phyloP scores from a whole-genome alignment of 176 grass and related monocot species.

The Triticum turgidum region DNA sequence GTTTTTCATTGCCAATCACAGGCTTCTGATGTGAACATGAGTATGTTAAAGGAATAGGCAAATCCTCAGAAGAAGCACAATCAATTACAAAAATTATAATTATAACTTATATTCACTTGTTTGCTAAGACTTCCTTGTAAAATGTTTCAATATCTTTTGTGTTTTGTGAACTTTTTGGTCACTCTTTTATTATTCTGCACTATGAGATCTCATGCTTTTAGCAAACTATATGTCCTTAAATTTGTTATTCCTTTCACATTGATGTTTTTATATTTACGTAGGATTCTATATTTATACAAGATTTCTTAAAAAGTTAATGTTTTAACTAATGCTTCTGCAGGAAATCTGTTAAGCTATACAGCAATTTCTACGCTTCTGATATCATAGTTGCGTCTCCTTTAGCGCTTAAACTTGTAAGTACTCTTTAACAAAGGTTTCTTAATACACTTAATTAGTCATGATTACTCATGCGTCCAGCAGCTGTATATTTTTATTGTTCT shows the following conservation, averaged over 20 bases:
- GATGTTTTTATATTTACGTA: background rate
- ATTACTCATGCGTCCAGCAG: background rate
- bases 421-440: conserved; percentile 5
- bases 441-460: background rate
- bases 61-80: background rate
- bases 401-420: conserved; percentile 75
- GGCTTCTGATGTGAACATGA: background rate
- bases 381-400: conserved; percentile 95
- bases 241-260: conserved; percentile 6
- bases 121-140: background rate
- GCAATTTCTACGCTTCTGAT: conserved; percentile 94
- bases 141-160: background rate
- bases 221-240: background rate
- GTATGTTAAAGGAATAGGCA: conserved; percentile 15
- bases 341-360: conserved; percentile 89
- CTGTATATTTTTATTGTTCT: conserved; percentile 27
- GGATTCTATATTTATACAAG: conserved; percentile 10
- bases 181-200: conserved; percentile 14
- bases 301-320: conserved; percentile 25
- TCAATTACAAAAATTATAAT: background rate
- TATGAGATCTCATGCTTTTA: background rate
- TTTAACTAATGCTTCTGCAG: conserved; percentile 53
- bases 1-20: background rate
- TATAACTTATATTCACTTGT: background rate
- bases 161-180: background rate